Evolutionary conservation across 139 green algal genomes (phyloP).

Genomic region (Spirogloea muscicola): DNA sequence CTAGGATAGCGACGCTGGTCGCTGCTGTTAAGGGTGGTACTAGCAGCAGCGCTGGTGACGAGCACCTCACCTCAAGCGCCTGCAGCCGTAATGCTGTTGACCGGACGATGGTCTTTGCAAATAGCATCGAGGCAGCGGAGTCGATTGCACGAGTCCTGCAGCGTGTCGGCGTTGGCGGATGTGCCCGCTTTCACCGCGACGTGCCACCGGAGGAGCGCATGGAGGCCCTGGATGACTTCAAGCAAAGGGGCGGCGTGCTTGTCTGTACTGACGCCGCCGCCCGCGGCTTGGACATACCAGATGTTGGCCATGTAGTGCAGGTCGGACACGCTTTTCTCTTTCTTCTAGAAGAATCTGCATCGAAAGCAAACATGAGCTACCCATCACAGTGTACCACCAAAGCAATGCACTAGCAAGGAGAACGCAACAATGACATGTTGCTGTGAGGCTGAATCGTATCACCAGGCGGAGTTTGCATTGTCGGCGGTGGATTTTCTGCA

Average conservation of each 20-base stretch:
- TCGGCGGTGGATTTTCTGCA: conserved; percentile 93
- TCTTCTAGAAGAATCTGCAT: too few relatives aligned
- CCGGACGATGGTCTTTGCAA: conserved; percentile 77
- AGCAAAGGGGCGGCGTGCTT: conserved; percentile 60
- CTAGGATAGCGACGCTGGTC: too few relatives aligned
- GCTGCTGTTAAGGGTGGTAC: too few relatives aligned
- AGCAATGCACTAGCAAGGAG: too few relatives aligned
- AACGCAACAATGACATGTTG: too few relatives aligned
- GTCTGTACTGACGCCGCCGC: conserved; percentile 91
- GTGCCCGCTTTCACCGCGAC: conserved; percentile 49
- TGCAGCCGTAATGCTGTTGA: conserved; percentile 61
- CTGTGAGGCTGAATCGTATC: background rate
- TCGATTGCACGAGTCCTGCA: conserved; percentile 20
- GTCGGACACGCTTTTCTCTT: conserved; percentile 77
- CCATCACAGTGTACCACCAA: conserved; percentile 9
- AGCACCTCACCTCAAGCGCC: conserved; percentile 52
- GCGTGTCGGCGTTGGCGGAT: background rate
- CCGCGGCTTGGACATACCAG: conserved; percentile 80
- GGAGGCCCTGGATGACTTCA: conserved; percentile 53
- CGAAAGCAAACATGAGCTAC: conserved; percentile 47
- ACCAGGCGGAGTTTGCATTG: conserved; percentile 84
- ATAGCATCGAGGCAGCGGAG: conserved; percentile 55
- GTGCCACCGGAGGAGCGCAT: conserved; percentile 51
- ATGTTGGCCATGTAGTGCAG: conserved; percentile 45
- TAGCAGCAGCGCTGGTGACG: background rate